Conservation (phyloP, 306 rosid genomes). For the Acacia melanoxylon region DNA sequence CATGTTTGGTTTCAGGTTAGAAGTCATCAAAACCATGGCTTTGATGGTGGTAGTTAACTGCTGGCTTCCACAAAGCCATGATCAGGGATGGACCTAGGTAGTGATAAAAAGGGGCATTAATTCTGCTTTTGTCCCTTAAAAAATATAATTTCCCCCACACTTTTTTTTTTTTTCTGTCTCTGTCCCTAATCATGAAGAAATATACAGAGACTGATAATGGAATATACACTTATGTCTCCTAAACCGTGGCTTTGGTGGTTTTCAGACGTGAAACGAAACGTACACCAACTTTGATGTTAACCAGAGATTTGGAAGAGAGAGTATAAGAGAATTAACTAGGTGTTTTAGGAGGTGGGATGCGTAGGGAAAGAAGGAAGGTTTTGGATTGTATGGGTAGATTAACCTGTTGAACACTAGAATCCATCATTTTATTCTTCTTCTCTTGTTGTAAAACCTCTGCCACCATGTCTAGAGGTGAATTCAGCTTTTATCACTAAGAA, state of each 20-base stretch:
- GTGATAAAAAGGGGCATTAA: not conserved
- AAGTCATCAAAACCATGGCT: not conserved
- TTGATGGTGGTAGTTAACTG: not conserved
- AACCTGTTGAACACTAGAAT: not conserved
- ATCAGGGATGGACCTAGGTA: not conserved
- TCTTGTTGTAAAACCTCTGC: not conserved
- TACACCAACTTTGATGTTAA: not conserved
- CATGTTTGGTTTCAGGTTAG: not conserved
- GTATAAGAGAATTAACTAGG: not conserved
- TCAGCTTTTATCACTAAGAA: not conserved
- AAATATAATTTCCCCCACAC: not conserved
- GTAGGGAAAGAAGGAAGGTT: not conserved
- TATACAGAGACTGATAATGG: too few species aligned
- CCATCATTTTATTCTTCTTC: not conserved
- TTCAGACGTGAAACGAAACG: not conserved
- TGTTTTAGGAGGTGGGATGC: not conserved
- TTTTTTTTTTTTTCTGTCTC: too few species aligned
- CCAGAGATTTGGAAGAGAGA: not conserved
- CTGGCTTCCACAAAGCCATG: not conserved
- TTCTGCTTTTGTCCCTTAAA: not conserved
- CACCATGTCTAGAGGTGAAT: not conserved
- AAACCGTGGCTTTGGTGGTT: not conserved
- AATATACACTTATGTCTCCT: too few species aligned
- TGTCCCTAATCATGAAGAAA: not conserved
- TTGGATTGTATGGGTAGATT: not conserved